Conservation (phyloP, 140 eudicot species). For the Bidens hawaiensis region DNA sequence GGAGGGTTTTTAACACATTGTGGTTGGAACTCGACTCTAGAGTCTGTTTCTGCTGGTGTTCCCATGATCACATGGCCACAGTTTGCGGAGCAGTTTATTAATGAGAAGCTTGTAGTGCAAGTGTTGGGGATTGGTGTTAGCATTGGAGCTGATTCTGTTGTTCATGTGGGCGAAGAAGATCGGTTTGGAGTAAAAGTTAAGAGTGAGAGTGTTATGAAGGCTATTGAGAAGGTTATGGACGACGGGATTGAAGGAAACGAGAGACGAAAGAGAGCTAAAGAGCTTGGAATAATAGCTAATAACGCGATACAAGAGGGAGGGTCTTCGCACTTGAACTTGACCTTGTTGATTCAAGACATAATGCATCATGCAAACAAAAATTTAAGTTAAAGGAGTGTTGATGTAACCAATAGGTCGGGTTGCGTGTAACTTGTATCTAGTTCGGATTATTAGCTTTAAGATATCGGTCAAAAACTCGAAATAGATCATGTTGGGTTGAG, state of each 20-base stretch:
- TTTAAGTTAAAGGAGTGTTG: neutral
- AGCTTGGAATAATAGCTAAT: slow-evolving; percentile 27
- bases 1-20: slow-evolving; percentile 58
- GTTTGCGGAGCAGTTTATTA: slow-evolving; percentile 42
- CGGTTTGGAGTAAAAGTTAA: slow-evolving; percentile 22
- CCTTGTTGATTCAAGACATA: slow-evolving; percentile 36
- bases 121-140: slow-evolving; percentile 28
- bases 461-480: neutral
- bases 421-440: neutral
- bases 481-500: too few relatives aligned
- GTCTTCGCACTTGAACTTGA: slow-evolving; percentile 33
- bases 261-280: slow-evolving; percentile 35
- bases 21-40: slow-evolving; percentile 52
- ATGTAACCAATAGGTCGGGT: neutral
- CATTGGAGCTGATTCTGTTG: slow-evolving; percentile 30
- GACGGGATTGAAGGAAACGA: slow-evolving; percentile 20
- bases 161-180: slow-evolving; percentile 31
- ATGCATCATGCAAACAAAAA: slow-evolving; percentile 17
- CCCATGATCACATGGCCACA: slow-evolving; percentile 60
- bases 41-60: slow-evolving; percentile 33
- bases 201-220: slow-evolving; percentile 28
- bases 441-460: neutral
- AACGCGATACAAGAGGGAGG: slow-evolving; percentile 44
- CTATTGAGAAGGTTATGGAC: slow-evolving; percentile 27
- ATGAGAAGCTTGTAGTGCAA: slow-evolving; percentile 35